Evolutionary conservation across 345 rosid species (phyloP).

Genomic region (Crucihimalaya himalaica): DNA sequence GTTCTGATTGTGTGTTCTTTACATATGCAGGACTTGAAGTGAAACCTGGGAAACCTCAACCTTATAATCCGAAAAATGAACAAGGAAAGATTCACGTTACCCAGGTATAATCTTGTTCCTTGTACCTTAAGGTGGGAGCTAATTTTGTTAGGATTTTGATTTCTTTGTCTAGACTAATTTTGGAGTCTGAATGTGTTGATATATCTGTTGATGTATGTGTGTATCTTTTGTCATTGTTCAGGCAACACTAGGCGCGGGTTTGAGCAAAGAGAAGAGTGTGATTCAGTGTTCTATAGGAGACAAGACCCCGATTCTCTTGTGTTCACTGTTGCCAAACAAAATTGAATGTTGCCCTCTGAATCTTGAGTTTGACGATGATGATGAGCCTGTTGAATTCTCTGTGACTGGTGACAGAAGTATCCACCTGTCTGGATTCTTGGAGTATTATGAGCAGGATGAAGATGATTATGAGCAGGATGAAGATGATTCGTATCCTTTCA

Average conservation of each 20-base stretch:
- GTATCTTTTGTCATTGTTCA: constrained; percentile 29
- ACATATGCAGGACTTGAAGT: constrained; percentile 65
- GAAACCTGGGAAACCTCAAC: constrained; percentile 78
- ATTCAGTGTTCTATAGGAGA: constrained; percentile 75
- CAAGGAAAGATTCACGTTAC: constrained; percentile 75
- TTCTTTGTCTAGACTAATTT: not conserved
- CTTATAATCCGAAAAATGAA: constrained; percentile 58
- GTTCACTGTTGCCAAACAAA: constrained; percentile 74
- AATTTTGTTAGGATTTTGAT: not conserved
- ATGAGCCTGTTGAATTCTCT: constrained; percentile 71
- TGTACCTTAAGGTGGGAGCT: not conserved
- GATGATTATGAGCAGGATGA: constrained; percentile 50
- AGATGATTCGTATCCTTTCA: constrained; percentile 74
- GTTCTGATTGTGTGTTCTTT: not conserved
- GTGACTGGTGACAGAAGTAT: constrained; percentile 78
- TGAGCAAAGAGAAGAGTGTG: constrained; percentile 57
- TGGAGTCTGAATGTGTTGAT: not conserved
- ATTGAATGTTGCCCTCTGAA: constrained; percentile 70
- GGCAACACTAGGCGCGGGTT: constrained; percentile 94
- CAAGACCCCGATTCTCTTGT: constrained; percentile 63
- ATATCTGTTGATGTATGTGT: not conserved
- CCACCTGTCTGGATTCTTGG: constrained; percentile 84
- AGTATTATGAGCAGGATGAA: constrained; percentile 48
- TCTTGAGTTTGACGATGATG: constrained; percentile 73
- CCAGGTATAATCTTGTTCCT: constrained; percentile 52